Base-by-base conservation (phyloP, 169 alveolate genomes). In the Cryptosporidium xiaoi region DNA sequence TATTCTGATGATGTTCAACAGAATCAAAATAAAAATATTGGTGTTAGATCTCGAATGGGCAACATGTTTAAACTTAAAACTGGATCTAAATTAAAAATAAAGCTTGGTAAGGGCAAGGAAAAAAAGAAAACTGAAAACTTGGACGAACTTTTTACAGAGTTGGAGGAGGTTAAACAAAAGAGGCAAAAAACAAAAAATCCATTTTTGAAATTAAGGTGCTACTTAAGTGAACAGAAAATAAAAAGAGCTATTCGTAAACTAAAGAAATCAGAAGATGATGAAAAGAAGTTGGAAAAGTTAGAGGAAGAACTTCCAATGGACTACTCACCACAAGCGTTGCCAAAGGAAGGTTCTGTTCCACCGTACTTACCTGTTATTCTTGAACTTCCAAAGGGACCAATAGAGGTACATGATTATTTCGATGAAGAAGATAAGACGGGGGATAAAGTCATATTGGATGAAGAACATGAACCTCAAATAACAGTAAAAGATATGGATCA, bases 241-340 rank as follows among this genome's bases (percentile, higher is more conserved):
- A 77, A 77, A 20, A 36, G 34, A 0, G 46, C 58, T 2, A 24
- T 77, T 20, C 10, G 20, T 15, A 18, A 48, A 46, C 2, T 62
- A 20, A 31, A 31, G 16, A 56, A 62, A 27, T 46, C 58, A 5
- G 51, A 5, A 40, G 48, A 24, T 3, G 87, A 77, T 1, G 87
- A 60, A 40, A 62, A 60, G 20, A 60, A 60, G 20, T 48, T 77
- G 6, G 71, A 48, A 27, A 44, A 58, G 24, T 5, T 77, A 2
- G 87, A 77, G 18, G 87, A 77, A 62, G 87, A 77, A 46, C 31
- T 77, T 56, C 60, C 87, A 5, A 62, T 60, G 20, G 87, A 77
- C 24, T 60, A 55, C 56, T 60, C 77, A 16, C 87, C 87, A 60
- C 50, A 77, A 18, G 48, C 33, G 34, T 50, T 62, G 10, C 64